Base-by-base conservation (phyloP, 2,329 filamentous ascomycete genomes). In the Drechmeria coniospora region DNA sequence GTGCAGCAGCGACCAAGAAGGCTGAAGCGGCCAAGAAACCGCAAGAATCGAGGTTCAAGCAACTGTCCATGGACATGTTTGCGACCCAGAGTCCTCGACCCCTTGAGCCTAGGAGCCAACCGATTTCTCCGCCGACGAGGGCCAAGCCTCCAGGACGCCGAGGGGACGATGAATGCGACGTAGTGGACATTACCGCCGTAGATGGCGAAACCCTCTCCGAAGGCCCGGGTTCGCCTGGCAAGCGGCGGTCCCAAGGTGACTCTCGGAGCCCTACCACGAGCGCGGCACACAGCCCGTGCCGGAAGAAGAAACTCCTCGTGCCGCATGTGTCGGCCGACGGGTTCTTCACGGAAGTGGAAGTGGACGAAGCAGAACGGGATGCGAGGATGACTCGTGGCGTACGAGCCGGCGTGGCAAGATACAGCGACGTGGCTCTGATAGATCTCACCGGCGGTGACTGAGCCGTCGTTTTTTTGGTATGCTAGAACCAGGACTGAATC, bases 261-360 rank as follows among this genome's bases (percentile, higher is more conserved):
- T 20, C 8, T 3, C 13, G 10, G 12, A 15, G 20, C 6, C 15
- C 15, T 5, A 16, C 8, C 13, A 26, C 26, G 26, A 23, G 13
- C 16, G 21, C 23, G 4, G 42, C 32, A 15, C 33, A 39, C 9
- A 35, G 29, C 3, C 36, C 38, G 6, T 18, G 23, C n/a, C 9
- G 31, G 31, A 49, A 41, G 39, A 61, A 57, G 34, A 60, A 52
- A 32, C 33, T 59, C 9, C 47, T 56, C 32, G 37, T 56, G 20
- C 53, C 57, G 9, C 48, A 49, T 23, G 41, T 41, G 15, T 54
- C 52, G 24, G 41, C 42, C 10, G 40, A 41, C 5, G 58, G 59
- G 3, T 62, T 57, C 40, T 54, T 57, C 34, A 40, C 45, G 15
- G 56, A 50, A 18, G 29, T 47, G 3, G 36, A 46, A 11, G 37